These are phyloP conservation scores for Triangularia verruculosa DNA, from an alignment of 2,329 filamentous ascomycete genomes.

Conservation along the genomic window DNA sequence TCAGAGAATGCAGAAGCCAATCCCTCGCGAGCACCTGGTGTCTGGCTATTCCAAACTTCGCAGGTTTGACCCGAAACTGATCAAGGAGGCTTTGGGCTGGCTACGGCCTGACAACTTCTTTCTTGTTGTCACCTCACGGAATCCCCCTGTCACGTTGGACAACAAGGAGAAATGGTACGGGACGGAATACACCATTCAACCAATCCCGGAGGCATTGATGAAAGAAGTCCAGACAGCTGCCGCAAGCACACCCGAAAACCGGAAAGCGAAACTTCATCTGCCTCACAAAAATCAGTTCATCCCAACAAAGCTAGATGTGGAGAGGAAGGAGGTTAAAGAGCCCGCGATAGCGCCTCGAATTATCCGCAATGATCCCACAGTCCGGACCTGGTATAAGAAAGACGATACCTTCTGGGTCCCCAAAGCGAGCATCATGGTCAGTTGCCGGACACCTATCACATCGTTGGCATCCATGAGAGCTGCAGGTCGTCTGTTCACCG, in stretches of 20 bases:
- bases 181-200: conserved; percentile 84
- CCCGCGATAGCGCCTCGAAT: conserved; percentile 73
- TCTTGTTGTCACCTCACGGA: conserved; percentile 77
- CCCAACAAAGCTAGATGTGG: conserved; percentile 86
- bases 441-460: conserved; percentile 75
- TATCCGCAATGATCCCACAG: conserved; percentile 76
- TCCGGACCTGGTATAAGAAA: conserved; percentile 95
- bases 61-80: conserved; percentile 75
- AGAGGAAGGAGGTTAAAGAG: conserved; percentile 84
- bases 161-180: conserved; percentile 96
- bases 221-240: conserved; percentile 65
- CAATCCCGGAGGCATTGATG: conserved; percentile 73
- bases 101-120: conserved; percentile 87
- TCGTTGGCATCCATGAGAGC: conserved; percentile 76
- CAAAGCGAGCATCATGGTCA: conserved; percentile 82
- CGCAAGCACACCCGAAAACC: conserved; percentile 52
- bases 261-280: conserved; percentile 72
- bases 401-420: conserved; percentile 98
- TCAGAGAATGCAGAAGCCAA: conserved; percentile 84
- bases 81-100: conserved; percentile 69
- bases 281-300: conserved; percentile 96
- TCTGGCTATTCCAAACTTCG: conserved; percentile 75
- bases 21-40: conserved; percentile 82
- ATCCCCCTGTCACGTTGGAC: conserved; percentile 80
- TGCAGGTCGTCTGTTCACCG: conserved; percentile 76